Base-by-base conservation (phyloP, 2,329 filamentous ascomycete genomes). In the Paracamarosporium sp. region DNA sequence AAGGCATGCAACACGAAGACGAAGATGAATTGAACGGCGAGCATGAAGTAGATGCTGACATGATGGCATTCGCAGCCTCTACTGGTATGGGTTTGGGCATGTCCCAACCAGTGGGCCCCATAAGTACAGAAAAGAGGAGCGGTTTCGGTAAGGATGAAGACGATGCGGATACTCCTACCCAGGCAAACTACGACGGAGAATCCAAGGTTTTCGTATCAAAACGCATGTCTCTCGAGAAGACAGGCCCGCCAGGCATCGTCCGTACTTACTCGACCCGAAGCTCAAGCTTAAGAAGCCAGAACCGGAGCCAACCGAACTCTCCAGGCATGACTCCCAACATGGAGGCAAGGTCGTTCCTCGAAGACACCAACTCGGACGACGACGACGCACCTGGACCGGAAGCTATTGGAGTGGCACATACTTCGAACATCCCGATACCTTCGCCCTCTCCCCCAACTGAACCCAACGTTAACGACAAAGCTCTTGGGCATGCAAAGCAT, bases 401-500 rank as follows among this genome's bases (percentile, higher is more conserved):
- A 25, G 73, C 71, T 43, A 80, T 81, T 60, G 79, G 79, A 46
- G 67, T 81, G 36, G 80, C 79, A 17, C 76, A 65, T 47, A 80
- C 79, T 5, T 78, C 79, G 12, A 74, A 81, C 61, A 62, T 74
- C 15, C 71, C 71, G 13, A 73, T 77, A 35, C 64, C 70, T 24
- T 62, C 68, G 2, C 68, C 72, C 12, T 69, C 70, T 12, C 68
- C 73, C 33, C 64, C 69, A 20, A 53, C 36, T 8, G 71, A 71
- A 31, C 50, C 31, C 11, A 70, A 71, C 22, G 48, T 53, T 35
- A 60, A 57, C 27, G 63, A 64, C 35, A 63, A 64, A 33, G 33
- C 58, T 6, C 25, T 24, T 6, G 54, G 35, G 3, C 52, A 60
- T 35, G 43, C 48, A 41, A 60, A 57, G 28, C 50, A 61, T 35